Base-by-base conservation (phyloP, 2,329 filamentous ascomycete genomes). In the Zymoseptoria ardabiliae region DNA sequence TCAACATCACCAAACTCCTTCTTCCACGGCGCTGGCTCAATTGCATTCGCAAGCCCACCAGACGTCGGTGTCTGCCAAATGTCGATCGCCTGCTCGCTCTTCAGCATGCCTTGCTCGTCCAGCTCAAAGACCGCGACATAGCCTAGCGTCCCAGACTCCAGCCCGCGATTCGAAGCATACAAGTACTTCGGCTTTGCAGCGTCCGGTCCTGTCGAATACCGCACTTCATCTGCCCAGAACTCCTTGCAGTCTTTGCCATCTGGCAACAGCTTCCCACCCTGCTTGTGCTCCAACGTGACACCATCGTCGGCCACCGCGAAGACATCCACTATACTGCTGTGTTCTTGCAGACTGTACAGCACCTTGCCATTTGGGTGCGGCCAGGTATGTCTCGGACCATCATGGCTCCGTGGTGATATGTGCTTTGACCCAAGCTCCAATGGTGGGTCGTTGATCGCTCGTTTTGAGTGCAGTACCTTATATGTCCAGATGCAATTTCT, bases 171-270 rank as follows among this genome's bases (percentile, higher is more conserved):
- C 3, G 70, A 72, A 17, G 71, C 71, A 53, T 71, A 74, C 23
- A 74, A 59, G 57, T 72, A 71, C 45, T 53, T 62, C 5, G 72
- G 72, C 4, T 61, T 58, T 6, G 60, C 50, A 3, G 64, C 55
- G 52, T 65, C 58, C 1, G 69, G 69, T 7, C 69, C 65, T 2
- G 65, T 69, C 17, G 69, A 71, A 17, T 70, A 60, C 5, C 72
- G 66, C 4, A 73, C 72, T 53, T 74, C 71, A 54, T 74, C 72
- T 2, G 72, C 72, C 72, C 72, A 74, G 59, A 70, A 74, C 5
- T 68, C 52, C 45, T 66, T 69, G 23, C 68, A 63, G 45, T 74
- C 68, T 48, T 71, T 70, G 50, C 68, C 68, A 9, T 60, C 57
- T 1, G 72, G 72, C 11, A 74, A 68, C 21, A 73, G 68, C 23